phyloP scores from a whole-genome alignment of 2,329 filamentous ascomycete species.

The Rhinocladiella similis region DNA sequence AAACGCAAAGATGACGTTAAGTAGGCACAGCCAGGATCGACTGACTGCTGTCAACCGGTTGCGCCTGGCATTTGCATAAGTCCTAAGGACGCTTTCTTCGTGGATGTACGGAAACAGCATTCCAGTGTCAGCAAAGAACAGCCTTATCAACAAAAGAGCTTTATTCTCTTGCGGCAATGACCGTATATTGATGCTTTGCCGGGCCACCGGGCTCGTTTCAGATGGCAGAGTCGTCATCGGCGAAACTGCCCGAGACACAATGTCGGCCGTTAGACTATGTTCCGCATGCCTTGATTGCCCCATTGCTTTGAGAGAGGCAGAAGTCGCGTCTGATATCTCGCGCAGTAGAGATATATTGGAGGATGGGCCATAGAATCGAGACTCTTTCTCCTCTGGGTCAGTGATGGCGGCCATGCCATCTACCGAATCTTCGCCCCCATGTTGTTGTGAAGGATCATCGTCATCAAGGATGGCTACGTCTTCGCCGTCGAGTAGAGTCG shows the following conservation, averaged over 20 bases:
- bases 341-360: constrained; percentile 23
- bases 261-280: constrained; percentile 8
- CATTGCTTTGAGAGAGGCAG: constrained; percentile 16
- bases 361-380: constrained; percentile 37
- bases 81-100: constrained; percentile 30
- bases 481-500: constrained; percentile 11
- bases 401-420: constrained; percentile 40
- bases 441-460: constrained; percentile 10
- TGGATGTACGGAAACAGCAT: constrained; percentile 36
- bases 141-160: constrained; percentile 34
- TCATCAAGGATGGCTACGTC: constrained; percentile 23
- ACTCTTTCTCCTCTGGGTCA: constrained; percentile 40
- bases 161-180: constrained; percentile 17
- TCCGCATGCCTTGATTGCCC: constrained; percentile 21
- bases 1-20: constrained; percentile 36
- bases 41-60: constrained; percentile 29
- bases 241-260: constrained; percentile 21
- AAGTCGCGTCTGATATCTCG: constrained; percentile 22
- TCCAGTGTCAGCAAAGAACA: constrained; percentile 39
- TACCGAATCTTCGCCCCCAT: constrained; percentile 30
- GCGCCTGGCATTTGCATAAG: constrained; percentile 29
- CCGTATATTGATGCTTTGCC: constrained; percentile 18
- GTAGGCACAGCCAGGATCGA: constrained; percentile 35
- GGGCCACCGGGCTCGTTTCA: constrained; percentile 13
- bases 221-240: constrained; percentile 19